Evolutionary conservation across 1,284 basidiomycete genomes (phyloP), one percentile per base, ranked within the genome.

Genomic region (Sporisorium exsertum): DNA sequence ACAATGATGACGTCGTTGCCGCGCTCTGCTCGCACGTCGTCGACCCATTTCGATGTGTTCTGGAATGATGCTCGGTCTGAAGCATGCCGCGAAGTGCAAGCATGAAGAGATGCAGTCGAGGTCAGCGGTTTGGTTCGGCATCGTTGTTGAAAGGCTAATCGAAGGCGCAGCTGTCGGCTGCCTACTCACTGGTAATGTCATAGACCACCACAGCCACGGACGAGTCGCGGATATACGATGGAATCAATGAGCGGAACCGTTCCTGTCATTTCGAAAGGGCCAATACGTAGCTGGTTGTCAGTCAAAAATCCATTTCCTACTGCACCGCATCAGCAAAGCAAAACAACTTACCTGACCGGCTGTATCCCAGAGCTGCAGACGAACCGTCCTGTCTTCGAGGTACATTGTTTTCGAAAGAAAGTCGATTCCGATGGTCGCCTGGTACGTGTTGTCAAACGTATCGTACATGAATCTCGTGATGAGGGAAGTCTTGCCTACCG

Each of bases 371-470:
- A 99, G 88, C 86, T 99, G 97, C 87, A 99, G 87, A 84, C 97
- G 90, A 53, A 99, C 96, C 3, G 97, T 99, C 81, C 97, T 89
- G 88, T 99, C 97, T 86, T 99, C 97, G 66, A 99, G 90, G 87
- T 99, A 99, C 94, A 99, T 97, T 0, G 97, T 99, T 89, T 99
- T 99, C 87, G 94, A 96, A 86, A 99, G 88, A 86, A 99, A 99
- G 88, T 99, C 97, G 87, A 98, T 99, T 74, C 97, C 97, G 85
- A 99, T 99, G 15, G 97, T 99, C 15, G 97, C 97, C 87, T 99
- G 97, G 87, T 99, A 99, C 51, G 96, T 99, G 87, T 97, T 97
- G 89, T 99, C 97, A 86, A 99, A 99, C 0, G 97, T 98, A 87
- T 99, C 97, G 87, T 99, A 99, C 96, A 98, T 98, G 77, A 81